Evolutionary conservation across 768 basidiomycete species (phyloP), one percentile per base, ranked within the genome.

Genomic region (Neoboletus subvelutipes): DNA sequence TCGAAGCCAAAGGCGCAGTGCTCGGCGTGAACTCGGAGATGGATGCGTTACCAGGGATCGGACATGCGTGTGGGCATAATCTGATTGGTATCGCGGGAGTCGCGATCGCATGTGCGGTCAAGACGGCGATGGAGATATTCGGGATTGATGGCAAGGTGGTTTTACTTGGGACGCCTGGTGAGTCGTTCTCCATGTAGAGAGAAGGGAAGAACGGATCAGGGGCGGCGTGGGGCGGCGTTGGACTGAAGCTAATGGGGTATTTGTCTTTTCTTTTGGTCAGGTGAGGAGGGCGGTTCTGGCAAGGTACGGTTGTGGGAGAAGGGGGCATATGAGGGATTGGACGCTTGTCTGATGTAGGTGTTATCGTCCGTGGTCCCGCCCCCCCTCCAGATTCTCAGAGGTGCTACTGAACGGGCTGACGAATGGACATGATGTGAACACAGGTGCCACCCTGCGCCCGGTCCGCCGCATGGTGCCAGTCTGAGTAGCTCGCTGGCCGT

Each of bases 391-490:
- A 7, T 17, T 36, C 17, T 36, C 15, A 34, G 31, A 34, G 15
- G 22, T 37, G 31, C 11, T 31, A 12, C 36, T 48, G 43, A 48
- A 52, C 26, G 9, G 29, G 31, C 15, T 31, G 15, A 31, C 45
- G 47, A 48, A 52, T 31, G 9, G 29, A 3, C 9, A 5, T 45
- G 26, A 43, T 17, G n/a, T n/a, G 22, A 13, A 39, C 12, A 1
- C 39, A 90, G 89, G 87, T 92, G 86, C 59, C 90, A 91, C 61
- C 88, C 91, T 36, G 88, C 85, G 37, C 86, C 90, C 11, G 90
- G 91, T 2, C 88, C 87, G 0, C 77, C 82, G 9, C 75, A 80
- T 7, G 84, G 82, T 6, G 81, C 86, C 36, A 87, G 83, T 57
- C 71, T 92, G 34, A 81, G 78, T 42, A 75, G 84, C 58, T 85